Percentiles rank a stretch among this genome's conserved stretches.
These are phyloP conservation scores for Coemansia umbellata DNA, from an alignment of 192 early-diverging fungal species.

Conservation along the genomic window DNA sequence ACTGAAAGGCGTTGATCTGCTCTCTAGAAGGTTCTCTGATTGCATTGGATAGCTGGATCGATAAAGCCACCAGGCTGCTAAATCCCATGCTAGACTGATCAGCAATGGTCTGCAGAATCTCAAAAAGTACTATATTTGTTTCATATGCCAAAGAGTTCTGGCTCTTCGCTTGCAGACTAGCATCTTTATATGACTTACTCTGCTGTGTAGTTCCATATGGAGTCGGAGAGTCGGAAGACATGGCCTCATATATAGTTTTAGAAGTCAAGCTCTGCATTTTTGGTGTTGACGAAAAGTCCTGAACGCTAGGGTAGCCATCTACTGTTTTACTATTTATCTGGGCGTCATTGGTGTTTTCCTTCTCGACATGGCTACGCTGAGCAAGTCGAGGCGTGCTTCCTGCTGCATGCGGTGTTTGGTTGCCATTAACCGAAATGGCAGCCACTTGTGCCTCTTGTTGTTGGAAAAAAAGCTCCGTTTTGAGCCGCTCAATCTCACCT, in stretches of 20 bases:
- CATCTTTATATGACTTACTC: not conserved
- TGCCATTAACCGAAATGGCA: slow-evolving; percentile 1
- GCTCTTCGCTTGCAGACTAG: not conserved
- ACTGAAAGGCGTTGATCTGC: slow-evolving; percentile 18
- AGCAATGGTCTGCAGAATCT: slow-evolving; percentile 18
- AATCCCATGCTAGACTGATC: slow-evolving; percentile 15
- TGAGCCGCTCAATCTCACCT: slow-evolving; percentile 37
- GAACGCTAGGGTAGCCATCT: slow-evolving; percentile 19
- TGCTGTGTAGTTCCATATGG: not conserved
- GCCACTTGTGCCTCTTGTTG: slow-evolving; percentile 34
- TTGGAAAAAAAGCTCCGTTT: slow-evolving; percentile 35
- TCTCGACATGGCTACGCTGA: not conserved
- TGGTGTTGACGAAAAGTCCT: slow-evolving; percentile 35
- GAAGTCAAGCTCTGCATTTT: not conserved
- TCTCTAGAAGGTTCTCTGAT: not conserved
- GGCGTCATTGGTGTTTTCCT: not conserved
- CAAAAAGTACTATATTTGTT: slow-evolving; percentile 7
- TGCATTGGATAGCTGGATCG: slow-evolving; percentile 20
- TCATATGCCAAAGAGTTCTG: not conserved
- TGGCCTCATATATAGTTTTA: not conserved
- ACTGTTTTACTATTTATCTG: not conserved
- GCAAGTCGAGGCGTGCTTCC: not conserved
- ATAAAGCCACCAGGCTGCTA: slow-evolving; percentile 24
- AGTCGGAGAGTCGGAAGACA: not conserved
- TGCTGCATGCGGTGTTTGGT: slow-evolving; percentile 1